A percentile compares a stretch with the other conserved stretches of the same genome.
Evolutionary conservation across 345 rosid genomes (phyloP).

Genomic region (Hibiscus trionum): DNA sequence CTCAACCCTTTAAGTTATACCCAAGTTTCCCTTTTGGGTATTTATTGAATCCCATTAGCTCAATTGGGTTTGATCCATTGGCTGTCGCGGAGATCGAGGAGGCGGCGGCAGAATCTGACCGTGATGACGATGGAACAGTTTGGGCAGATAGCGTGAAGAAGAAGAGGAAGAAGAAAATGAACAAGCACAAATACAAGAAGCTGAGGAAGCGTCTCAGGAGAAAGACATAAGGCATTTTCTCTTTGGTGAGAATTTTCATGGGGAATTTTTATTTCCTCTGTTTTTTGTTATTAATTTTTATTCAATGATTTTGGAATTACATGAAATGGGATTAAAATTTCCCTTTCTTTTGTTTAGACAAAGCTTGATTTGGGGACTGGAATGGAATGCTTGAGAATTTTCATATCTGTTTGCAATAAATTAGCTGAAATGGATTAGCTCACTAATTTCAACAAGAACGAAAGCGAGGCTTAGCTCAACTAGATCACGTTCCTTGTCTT

Average conservation of each 20-base stretch:
- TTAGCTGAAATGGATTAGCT: background rate
- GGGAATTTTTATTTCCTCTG: background rate
- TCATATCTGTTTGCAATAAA: background rate
- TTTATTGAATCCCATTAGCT: slow-evolving; percentile 14
- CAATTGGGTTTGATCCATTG: slow-evolving; percentile 20
- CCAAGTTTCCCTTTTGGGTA: slow-evolving; percentile 39
- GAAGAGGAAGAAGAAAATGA: slow-evolving; percentile 98
- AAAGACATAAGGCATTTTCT: slow-evolving; percentile 27
- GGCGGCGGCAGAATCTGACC: slow-evolving; percentile 13
- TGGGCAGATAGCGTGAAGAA: slow-evolving; percentile 92
- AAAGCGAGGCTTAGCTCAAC: background rate
- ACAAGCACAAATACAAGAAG: slow-evolving; percentile 84
- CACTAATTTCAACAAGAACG: background rate
- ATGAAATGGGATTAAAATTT: background rate
- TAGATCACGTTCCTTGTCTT: background rate
- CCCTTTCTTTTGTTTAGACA: background rate
- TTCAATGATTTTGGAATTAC: background rate
- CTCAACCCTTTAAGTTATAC: slow-evolving; percentile 17
- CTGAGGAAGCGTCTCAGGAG: slow-evolving; percentile 63
- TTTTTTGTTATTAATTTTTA: background rate
- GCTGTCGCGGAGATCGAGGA: background rate
- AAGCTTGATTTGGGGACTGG: background rate
- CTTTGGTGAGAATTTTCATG: slow-evolving; percentile 15
- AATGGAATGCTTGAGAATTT: background rate
- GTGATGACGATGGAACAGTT: slow-evolving; percentile 24